Evolutionary conservation across 2,329 filamentous ascomycete genomes (phyloP).

Genomic region (Apiospora aurea): DNA sequence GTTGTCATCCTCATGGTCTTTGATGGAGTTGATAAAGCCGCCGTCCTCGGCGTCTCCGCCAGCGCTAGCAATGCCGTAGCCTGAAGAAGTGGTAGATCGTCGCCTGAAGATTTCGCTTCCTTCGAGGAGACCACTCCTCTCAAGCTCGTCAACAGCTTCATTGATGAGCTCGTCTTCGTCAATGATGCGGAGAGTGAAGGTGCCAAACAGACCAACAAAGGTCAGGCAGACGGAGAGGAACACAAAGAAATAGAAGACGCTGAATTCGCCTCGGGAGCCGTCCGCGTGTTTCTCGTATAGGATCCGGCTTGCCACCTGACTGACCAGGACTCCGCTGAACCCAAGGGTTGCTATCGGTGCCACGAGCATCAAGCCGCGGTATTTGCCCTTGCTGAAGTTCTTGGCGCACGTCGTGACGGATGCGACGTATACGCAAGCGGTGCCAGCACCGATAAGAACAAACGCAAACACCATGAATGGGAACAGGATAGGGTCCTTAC

Average conservation of each 20-base stretch:
- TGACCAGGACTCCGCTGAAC: slow-evolving; percentile 94
- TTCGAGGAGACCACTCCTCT: slow-evolving; percentile 82
- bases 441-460: slow-evolving; percentile 80
- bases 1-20: slow-evolving; percentile 50
- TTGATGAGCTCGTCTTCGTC: slow-evolving; percentile 89
- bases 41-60: slow-evolving; percentile 51
- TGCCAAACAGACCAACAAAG: slow-evolving; percentile 74
- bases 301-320: slow-evolving; percentile 81
- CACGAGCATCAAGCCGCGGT: slow-evolving; percentile 88
- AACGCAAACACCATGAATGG: slow-evolving; percentile 87
- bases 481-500: slow-evolving; percentile 70
- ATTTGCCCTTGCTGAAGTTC: slow-evolving; percentile 91
- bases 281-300: slow-evolving; percentile 74
- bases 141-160: slow-evolving; percentile 88
- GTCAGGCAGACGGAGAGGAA: slow-evolving; percentile 80
- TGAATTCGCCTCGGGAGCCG: slow-evolving; percentile 67
- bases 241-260: slow-evolving; percentile 87
- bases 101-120: slow-evolving; percentile 76
- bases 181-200: slow-evolving; percentile 77
- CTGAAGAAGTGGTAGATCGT: slow-evolving; percentile 53
- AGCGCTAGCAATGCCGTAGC: slow-evolving; percentile 69
- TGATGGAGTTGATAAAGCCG: slow-evolving; percentile 47
- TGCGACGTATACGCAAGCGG: slow-evolving; percentile 86
- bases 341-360: slow-evolving; percentile 93
- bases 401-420: slow-evolving; percentile 97